A percentile compares a stretch with the other conserved stretches of the same genome.
phyloP scores from a whole-genome alignment of 2,329 filamentous ascomycete genomes.

The Neonectria ditissima region DNA sequence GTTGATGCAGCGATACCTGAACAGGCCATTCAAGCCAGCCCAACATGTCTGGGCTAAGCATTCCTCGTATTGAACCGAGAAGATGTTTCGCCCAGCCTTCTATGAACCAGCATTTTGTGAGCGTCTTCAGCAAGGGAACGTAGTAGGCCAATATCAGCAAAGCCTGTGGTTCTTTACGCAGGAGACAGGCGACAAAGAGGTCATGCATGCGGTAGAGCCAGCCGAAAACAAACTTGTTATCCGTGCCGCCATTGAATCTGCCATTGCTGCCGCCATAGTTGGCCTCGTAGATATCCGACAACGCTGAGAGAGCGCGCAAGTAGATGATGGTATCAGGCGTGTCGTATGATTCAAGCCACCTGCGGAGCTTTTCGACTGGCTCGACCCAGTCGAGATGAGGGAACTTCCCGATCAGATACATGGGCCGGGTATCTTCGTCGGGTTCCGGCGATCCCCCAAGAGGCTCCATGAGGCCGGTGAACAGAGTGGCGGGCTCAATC shows the following conservation, averaged over 20 bases:
- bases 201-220: conserved; percentile 48
- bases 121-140: conserved; percentile 27
- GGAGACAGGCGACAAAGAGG: conserved; percentile 42
- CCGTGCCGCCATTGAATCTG: conserved; percentile 29
- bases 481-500: conserved; percentile 44
- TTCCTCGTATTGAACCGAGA: conserved; percentile 37
- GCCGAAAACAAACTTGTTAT: conserved; percentile 40
- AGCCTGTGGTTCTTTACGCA: conserved; percentile 43
- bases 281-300: conserved; percentile 45
- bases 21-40: conserved; percentile 44
- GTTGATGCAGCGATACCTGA: conserved; percentile 30
- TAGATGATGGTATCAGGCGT: conserved; percentile 43
- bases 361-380: conserved; percentile 36
- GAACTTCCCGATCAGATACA: conserved; percentile 38
- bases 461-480: conserved; percentile 44
- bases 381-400: conserved; percentile 40
- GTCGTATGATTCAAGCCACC: conserved; percentile 41
- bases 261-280: conserved; percentile 40
- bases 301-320: conserved; percentile 34
- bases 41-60: conserved; percentile 33
- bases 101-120: conserved; percentile 30
- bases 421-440: conserved; percentile 35
- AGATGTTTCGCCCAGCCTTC: conserved; percentile 36
- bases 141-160: conserved; percentile 44
- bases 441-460: conserved; percentile 30